Conservation (phyloP, 1,284 basidiomycete species). For the Cryptococcus sp. region DNA sequence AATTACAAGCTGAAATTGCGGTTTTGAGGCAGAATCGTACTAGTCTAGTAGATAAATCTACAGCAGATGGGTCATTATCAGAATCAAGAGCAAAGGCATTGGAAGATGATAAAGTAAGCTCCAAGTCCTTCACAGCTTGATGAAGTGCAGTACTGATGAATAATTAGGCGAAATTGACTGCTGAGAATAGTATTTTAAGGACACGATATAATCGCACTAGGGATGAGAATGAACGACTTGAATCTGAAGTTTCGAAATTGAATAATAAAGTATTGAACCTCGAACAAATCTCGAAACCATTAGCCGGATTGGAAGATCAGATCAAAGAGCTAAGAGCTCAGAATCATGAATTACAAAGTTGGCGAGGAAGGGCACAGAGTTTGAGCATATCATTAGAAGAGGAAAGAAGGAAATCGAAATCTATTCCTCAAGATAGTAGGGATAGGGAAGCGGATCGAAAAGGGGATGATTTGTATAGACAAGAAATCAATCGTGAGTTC, state of each 20-base stretch:
- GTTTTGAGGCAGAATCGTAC: neutral
- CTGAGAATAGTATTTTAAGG: neutral
- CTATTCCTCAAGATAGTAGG: conserved; percentile 15
- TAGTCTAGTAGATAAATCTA: neutral
- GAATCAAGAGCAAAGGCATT: neutral
- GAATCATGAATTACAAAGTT: conserved; percentile 22
- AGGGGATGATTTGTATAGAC: conserved; percentile 25
- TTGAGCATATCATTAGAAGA: conserved; percentile 42
- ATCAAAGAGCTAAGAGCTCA: conserved; percentile 26
- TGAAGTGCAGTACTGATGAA: neutral
- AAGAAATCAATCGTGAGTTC: conserved; percentile 39
- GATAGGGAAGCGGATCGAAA: conserved; percentile 19
- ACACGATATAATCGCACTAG: neutral
- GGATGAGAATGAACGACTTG: conserved; percentile 11
- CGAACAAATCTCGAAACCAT: too few relatives aligned
- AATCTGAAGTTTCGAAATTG: conserved; percentile 19
- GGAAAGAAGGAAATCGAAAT: conserved; percentile 20
- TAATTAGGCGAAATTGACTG: neutral
- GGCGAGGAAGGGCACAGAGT: conserved; percentile 34
- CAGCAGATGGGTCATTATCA: neutral
- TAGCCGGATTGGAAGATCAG: too few relatives aligned
- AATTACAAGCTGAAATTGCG: neutral
- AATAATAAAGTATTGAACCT: neutral
- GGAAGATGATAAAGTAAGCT: neutral
- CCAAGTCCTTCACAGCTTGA: conserved; percentile 1